These are phyloP conservation scores for Paecilomyces fulvus DNA, from an alignment of 2,329 filamentous ascomycete genomes.

Conservation along the genomic window DNA sequence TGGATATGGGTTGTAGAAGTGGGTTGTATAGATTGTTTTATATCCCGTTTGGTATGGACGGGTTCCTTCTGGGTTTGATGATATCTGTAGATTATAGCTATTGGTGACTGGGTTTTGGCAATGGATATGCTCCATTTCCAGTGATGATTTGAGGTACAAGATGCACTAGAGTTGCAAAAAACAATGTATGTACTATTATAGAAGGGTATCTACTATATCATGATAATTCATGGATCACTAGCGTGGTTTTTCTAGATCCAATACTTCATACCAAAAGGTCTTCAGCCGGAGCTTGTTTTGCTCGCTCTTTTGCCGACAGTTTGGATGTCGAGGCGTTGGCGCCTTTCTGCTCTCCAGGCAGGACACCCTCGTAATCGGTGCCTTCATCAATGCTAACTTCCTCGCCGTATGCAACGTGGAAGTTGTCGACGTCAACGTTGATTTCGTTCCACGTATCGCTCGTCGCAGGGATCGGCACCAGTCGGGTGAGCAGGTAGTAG, in stretches of 20 bases:
- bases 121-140: too few relatives aligned
- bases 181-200: too few relatives aligned
- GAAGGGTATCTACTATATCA: background rate
- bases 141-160: too few relatives aligned
- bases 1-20: too few relatives aligned
- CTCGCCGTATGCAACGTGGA: conserved; percentile 24
- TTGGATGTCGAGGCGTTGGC: background rate
- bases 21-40: too few relatives aligned
- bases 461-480: conserved; percentile 65
- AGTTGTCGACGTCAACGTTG: conserved; percentile 29
- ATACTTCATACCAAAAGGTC: background rate
- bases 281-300: background rate
- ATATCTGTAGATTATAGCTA: too few relatives aligned
- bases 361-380: background rate
- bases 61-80: too few relatives aligned
- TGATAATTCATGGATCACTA: background rate
- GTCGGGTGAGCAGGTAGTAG: conserved; percentile 62
- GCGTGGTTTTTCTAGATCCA: background rate
- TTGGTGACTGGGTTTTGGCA: too few relatives aligned
- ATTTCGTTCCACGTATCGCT: conserved; percentile 73
- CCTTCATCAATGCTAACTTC: conserved; percentile 19
- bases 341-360: background rate
- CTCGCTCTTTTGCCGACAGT: background rate
- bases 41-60: too few relatives aligned
- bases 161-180: too few relatives aligned